These are phyloP conservation scores for Rosa persica DNA, from an alignment of 306 rosid genomes.

Conservation along the genomic window DNA sequence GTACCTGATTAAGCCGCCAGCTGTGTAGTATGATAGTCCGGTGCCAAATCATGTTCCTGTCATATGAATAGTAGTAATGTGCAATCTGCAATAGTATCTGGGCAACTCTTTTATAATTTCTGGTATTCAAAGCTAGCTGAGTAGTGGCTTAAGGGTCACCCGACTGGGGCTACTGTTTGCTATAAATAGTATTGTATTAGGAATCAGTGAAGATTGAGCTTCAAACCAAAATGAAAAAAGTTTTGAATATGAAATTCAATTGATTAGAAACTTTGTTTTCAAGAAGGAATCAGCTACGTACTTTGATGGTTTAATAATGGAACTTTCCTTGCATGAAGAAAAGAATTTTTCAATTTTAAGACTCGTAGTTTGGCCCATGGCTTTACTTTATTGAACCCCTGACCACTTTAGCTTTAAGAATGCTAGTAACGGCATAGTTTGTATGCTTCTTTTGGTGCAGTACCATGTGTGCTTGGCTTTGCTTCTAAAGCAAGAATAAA, in stretches of 20 bases:
- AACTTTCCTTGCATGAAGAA: not conserved
- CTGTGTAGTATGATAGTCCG: not conserved
- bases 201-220: too few relatives aligned
- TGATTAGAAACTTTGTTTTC: too few relatives aligned
- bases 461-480: not conserved
- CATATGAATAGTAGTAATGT: too few relatives aligned
- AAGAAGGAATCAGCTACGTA: not conserved
- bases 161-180: not conserved
- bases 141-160: not conserved
- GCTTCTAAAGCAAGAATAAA: not conserved
- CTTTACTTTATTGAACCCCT: too few relatives aligned
- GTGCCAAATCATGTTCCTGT: not conserved
- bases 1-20: not conserved
- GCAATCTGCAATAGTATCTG: not conserved
- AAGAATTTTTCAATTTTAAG: not conserved
- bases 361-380: not conserved
- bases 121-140: too few relatives aligned
- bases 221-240: too few relatives aligned
- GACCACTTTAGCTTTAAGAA: not conserved
- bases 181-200: too few relatives aligned
- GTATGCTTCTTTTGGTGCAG: not conserved
- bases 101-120: not conserved
- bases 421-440: not conserved
- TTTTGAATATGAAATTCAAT: too few relatives aligned
- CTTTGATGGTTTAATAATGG: too few relatives aligned